Evolutionary conservation across 768 basidiomycete species (phyloP).

Genomic region (Obba rivulosa): DNA sequence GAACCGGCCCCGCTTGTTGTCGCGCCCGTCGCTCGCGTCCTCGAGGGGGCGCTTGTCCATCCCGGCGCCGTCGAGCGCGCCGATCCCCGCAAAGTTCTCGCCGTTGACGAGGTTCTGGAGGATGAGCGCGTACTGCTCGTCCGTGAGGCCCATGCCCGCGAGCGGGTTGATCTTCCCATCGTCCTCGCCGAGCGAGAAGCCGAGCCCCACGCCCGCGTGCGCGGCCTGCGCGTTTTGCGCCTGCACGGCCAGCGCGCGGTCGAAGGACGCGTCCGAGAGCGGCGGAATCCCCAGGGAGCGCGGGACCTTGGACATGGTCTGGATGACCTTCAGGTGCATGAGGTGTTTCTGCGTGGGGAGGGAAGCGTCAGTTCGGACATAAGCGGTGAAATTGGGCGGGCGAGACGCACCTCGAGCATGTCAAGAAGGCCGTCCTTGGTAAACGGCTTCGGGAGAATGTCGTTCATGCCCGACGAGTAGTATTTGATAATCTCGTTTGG

Average conservation of each 20-base stretch:
- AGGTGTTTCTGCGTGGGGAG: conserved; percentile 62
- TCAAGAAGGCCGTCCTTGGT: conserved; percentile 87
- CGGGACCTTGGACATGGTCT: conserved; percentile 64
- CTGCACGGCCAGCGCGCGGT: conserved; percentile 47
- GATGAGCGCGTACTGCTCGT: conserved; percentile 82
- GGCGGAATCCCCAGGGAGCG: conserved; percentile 65
- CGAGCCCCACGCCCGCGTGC: conserved; percentile 10
- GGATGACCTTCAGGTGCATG: conserved; percentile 81
- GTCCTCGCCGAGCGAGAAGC: conserved; percentile 22
- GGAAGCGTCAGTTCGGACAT: background rate
- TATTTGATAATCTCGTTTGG: conserved; percentile 92
- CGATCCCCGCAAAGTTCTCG: conserved; percentile 49
- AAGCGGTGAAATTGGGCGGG: conserved; percentile 5
- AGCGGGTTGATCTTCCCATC: conserved; percentile 74
- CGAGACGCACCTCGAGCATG: conserved; percentile 74
- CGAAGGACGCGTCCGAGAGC: conserved; percentile 47
- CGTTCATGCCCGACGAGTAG: conserved; percentile 91
- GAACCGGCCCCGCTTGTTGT: conserved; percentile 36
- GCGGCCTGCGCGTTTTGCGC: conserved; percentile 13
- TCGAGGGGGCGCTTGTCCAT: conserved; percentile 25
- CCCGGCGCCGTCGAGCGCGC: conserved; percentile 20
- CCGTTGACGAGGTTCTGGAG: conserved; percentile 67
- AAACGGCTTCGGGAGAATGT: conserved; percentile 94
- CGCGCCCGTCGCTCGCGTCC: conserved; percentile 27
- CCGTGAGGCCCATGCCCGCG: conserved; percentile 81